Evolutionary conservation across 2,329 filamentous ascomycete species (phyloP), one percentile per base, ranked within the genome.

Genomic region (Calonectria multiphialidica): DNA sequence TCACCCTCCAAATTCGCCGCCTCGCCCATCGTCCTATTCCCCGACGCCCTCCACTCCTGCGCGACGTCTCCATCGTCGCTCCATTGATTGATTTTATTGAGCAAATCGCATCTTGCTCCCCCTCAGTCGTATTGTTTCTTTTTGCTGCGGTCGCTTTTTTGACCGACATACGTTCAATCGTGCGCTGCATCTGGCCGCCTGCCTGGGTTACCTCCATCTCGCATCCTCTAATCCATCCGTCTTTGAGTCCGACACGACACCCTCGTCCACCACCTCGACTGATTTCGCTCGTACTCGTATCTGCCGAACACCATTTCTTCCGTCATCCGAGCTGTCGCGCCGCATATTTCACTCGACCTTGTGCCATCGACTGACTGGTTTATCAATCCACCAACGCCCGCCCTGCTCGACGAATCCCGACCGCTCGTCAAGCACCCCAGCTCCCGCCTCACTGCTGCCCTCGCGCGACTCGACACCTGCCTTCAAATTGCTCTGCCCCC

Each of bases 141-240:
- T 37, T 53, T 45, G 28, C 69, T 45, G 68, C 66, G 69, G 68
- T 71, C 66, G 65, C 55, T 67, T 66, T 72, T 55, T 55, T 35
- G 57, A 66, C 47, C 76, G 57, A 74, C 73, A 40, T 42, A 65
- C 68, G 67, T 66, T 57, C 61, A 66, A 68, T 73, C 72, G 74
- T 72, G 76, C 72, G 67, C 69, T 55, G 33, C 45, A 67, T 50
- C 44, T 37, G 30, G 30, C 44, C 30, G 35, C 47, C 59, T 40
- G 45, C 50, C 50, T 62, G 37, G 33, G n/a, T 30, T 59, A 35
- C 53, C 53, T 42, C 44, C 62, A 50, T 68, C 64, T 67, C 47
- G 63, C 53, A 64, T 63, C 47, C 49, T 25, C 63, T 21, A 28
- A 35, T 37, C 53, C 33, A 59, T 59, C 49, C 49, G 70, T 59